phyloP scores from a whole-genome alignment of 345 rosid species.

The Rhodamnia rubescens region DNA sequence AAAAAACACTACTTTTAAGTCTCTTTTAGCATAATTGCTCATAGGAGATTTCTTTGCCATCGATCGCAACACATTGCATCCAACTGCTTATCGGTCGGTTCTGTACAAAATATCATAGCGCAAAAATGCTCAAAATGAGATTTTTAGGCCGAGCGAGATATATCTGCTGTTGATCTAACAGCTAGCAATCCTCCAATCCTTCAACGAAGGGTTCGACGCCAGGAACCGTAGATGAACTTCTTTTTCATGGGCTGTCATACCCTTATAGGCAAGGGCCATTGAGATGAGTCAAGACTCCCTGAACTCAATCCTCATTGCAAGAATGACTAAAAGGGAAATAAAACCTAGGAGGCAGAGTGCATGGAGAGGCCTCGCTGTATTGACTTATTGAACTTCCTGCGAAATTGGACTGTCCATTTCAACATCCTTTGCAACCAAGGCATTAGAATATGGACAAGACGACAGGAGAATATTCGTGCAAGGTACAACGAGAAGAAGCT shows the following conservation, averaged over 20 bases:
- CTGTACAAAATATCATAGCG: too few species aligned
- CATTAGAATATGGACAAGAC: background rate
- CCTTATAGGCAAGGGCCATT: background rate
- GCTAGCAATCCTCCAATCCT: background rate
- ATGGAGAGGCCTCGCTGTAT: background rate
- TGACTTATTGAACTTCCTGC: background rate
- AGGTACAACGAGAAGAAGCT: background rate
- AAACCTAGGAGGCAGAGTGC: background rate
- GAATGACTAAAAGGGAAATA: background rate
- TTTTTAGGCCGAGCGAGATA: background rate
- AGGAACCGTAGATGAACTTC: background rate
- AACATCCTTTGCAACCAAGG: background rate
- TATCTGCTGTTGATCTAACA: background rate
- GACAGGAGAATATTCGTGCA: background rate
- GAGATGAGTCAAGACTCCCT: background rate
- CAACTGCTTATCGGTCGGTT: background rate
- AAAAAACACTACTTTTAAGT: background rate
- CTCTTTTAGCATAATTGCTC: background rate
- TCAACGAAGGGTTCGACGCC: background rate
- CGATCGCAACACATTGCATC: background rate
- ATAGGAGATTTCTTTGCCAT: accelerated
- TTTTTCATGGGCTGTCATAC: background rate
- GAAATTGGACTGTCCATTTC: background rate
- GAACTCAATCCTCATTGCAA: background rate
- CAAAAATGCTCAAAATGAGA: background rate